Base-by-base conservation (phyloP, 805 yeast species). In the Torulaspora indica region DNA sequence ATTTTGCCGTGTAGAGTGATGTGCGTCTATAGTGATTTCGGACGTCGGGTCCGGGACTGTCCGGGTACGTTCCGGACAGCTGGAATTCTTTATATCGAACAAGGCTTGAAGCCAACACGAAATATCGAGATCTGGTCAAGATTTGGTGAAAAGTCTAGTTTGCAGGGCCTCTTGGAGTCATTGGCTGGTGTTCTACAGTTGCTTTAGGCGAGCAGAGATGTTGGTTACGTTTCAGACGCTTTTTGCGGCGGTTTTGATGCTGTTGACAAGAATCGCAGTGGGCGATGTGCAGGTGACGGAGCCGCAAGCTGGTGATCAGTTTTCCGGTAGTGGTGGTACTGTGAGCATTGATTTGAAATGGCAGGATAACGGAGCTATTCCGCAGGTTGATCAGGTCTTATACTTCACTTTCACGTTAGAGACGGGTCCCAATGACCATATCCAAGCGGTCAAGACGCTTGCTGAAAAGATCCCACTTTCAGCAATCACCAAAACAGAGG, bases 341-440 rank as follows among this genome's bases (percentile, higher is more conserved):
- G 68, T 56, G 1, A 28, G 52, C 1, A 57, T 72, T 3, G 48
- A 55, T 0, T 37, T 72, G 24, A 33, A 58, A n/a, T 89, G 95
- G 82, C 61, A 70, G 12, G 82, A 79, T 47, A 76, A 75, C 51
- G 81, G 75, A 37, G 57, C 66, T 5, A 51, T 56, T 3, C 85
- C 86, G 0, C 49, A 70, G 1, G 55, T 83, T 35, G 45, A 55
- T 2, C 68, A 74, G 7, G 74, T 78, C 18, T 49, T 63, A 3
- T 52, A 66, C 1, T 78, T 74, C 49, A 69, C 81, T 0, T 68
- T 89, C 42, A 62, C 67, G 5, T 68, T 91, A 41, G 81, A 91
- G 64, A 76, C 90, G 1, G 96, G 95, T 25, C 63, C 80, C 18
- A 76, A 79, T 56, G 29, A 60, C 18, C 64, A 69, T 13, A 75